Evolutionary conservation across 176 grass and related monocot genomes (phyloP).

Genomic region (Puya raimondii): DNA sequence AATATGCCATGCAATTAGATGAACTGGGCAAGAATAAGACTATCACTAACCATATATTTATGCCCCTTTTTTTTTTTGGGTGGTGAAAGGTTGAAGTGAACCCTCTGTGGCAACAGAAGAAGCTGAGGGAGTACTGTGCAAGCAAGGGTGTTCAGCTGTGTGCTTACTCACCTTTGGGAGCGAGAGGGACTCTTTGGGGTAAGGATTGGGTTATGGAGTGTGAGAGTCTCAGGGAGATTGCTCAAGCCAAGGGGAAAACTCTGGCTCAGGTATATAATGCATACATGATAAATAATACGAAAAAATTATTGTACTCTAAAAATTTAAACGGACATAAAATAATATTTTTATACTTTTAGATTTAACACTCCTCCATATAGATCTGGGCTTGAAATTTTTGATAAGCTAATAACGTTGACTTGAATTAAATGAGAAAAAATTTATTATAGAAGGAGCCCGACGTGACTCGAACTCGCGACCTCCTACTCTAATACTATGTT

Average conservation of each 20-base stretch:
- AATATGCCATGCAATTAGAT: too few relatives aligned
- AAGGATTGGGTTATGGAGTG: constrained; percentile 54
- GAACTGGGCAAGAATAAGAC: too few relatives aligned
- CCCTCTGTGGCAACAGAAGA: constrained; percentile 57
- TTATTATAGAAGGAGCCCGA: too few relatives aligned
- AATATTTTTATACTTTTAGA: too few relatives aligned
- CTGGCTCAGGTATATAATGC: constrained; percentile 41
- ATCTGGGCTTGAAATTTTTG: too few relatives aligned
- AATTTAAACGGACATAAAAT: not conserved
- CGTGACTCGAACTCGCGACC: too few relatives aligned
- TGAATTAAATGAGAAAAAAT: too few relatives aligned
- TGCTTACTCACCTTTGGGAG: constrained; percentile 51
- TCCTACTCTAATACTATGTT: too few relatives aligned
- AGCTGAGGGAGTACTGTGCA: constrained; percentile 42
- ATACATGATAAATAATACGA: not conserved
- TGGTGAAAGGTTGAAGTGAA: constrained; percentile 48
- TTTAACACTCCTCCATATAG: too few relatives aligned
- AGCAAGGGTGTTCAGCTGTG: constrained; percentile 35
- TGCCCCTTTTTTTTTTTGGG: too few relatives aligned
- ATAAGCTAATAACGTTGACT: too few relatives aligned
- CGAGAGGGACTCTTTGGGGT: constrained; percentile 27
- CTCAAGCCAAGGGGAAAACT: constrained; percentile 40
- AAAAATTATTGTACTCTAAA: not conserved
- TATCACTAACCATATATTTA: too few relatives aligned
- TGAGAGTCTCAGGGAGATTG: constrained; percentile 28